A percentile compares a stretch with the other conserved stretches of the same genome.
These are phyloP conservation scores for Aspergillus unguis DNA, from an alignment of 2,329 filamentous ascomycete species.

Conservation along the genomic window DNA sequence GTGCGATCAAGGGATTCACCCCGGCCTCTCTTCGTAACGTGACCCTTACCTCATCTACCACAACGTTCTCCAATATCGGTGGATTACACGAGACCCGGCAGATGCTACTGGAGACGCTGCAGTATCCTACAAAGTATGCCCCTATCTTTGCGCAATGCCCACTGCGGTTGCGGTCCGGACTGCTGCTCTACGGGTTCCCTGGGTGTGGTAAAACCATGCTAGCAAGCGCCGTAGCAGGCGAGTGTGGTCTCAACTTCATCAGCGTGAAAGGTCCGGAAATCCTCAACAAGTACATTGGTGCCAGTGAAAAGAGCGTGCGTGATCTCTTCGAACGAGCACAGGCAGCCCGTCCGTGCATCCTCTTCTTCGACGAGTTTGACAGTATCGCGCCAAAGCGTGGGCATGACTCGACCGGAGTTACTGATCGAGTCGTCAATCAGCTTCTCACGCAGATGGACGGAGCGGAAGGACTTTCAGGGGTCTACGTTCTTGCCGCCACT, in stretches of 20 bases:
- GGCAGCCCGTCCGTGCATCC: slow-evolving; percentile 84
- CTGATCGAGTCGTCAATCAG: slow-evolving; percentile 96
- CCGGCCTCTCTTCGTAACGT: slow-evolving; percentile 93
- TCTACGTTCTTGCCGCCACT: slow-evolving; percentile 94
- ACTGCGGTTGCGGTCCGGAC: slow-evolving; percentile 84
- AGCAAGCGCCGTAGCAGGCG: slow-evolving; percentile 93
- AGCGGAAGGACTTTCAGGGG: slow-evolving; percentile 87
- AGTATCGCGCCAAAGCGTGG: slow-evolving; percentile 95
- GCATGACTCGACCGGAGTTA: slow-evolving; percentile 97
- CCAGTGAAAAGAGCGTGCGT: slow-evolving; percentile 91
- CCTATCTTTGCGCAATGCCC: slow-evolving; percentile 97
- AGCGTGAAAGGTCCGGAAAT: slow-evolving; percentile 98
- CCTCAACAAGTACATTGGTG: slow-evolving; percentile 97
- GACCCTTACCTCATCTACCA: slow-evolving; percentile 86
- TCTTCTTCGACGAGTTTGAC: slow-evolving; percentile 99
- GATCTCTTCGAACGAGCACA: slow-evolving; percentile 89
- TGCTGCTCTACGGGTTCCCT: slow-evolving; percentile 90
- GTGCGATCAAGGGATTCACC: slow-evolving; percentile 85
- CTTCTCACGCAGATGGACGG: slow-evolving; percentile 98
- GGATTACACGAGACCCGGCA: slow-evolving; percentile 82
- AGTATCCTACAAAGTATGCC: slow-evolving; percentile 96
- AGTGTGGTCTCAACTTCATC: slow-evolving; percentile 98
- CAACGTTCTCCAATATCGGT: slow-evolving; percentile 87
- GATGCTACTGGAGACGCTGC: slow-evolving; percentile 88
- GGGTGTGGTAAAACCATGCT: slow-evolving; percentile 96